These are phyloP conservation scores for Apiospora hydei DNA, from an alignment of 2,329 filamentous ascomycete species.

Conservation along the genomic window DNA sequence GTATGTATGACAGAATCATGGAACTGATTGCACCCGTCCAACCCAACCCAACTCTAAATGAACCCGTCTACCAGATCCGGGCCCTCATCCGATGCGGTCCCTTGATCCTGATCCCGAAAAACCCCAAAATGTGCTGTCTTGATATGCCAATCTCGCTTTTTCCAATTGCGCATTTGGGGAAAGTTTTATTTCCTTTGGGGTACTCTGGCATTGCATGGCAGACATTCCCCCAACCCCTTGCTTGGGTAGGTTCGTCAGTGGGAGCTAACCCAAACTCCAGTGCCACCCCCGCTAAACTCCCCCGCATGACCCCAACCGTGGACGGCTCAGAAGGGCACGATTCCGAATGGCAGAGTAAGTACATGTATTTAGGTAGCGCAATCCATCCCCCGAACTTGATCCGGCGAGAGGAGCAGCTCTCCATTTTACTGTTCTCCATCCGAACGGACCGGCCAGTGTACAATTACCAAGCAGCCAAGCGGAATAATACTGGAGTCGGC, in stretches of 20 bases:
- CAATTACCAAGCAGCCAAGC: not conserved
- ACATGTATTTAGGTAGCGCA: not conserved
- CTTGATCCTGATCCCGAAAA: not conserved
- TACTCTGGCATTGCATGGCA: not conserved
- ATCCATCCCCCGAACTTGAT: not conserved
- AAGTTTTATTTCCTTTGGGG: not conserved
- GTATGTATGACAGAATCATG: constrained; percentile 4
- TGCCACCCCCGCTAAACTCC: constrained; percentile 1
- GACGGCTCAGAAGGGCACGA: constrained; percentile 3
- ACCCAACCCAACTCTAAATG: not conserved
- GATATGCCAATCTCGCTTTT: not conserved
- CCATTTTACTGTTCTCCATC: not conserved
- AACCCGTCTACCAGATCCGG: not conserved
- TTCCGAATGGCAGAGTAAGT: constrained; percentile 1
- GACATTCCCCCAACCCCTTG: not conserved
- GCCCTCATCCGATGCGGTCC: not conserved
- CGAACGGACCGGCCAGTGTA: not conserved
- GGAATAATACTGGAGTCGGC: not conserved
- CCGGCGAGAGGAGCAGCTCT: not conserved
- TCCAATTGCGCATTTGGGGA: not conserved
- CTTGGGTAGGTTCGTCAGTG: not conserved
- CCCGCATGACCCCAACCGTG: constrained; percentile 8
- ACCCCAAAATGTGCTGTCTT: not conserved
- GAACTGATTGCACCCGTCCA: not conserved
- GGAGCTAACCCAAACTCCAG: not conserved